Evolutionary conservation across 352 stramenopile genomes (phyloP), one percentile per base, ranked within the genome.

Genomic region (Globisporangium solare): DNA sequence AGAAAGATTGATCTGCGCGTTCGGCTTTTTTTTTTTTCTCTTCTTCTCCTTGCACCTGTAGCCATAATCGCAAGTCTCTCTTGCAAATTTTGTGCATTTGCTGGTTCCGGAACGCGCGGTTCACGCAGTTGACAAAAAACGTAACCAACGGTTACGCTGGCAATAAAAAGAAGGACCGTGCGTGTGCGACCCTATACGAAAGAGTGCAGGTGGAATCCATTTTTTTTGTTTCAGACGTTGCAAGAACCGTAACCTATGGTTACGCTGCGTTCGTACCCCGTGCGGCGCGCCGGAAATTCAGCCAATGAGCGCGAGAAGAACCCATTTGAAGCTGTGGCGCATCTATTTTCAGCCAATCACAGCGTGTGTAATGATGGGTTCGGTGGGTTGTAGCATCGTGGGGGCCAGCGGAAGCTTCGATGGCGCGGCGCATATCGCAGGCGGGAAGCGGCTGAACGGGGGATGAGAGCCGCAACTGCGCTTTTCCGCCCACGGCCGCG

Each of bases 311-410:
- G 27, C 2, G 5, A 35, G 27, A 8, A 6, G 10, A 35, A 35
- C 27, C 5, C 27, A 35, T 35, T 35, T 35, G 27, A 35, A 35
- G 3, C 27, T 35, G 27, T 6, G 27, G 27, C 20, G 49, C 32
- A 55, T 12, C 35, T 12, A 45, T 47, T 56, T 56, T 56, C 50
- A 47, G 50, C 50, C 50, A 56, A 56, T 56, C 18, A 56, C 2
- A 2, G 21, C 5, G 50, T 56, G 35, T 39, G 50, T 47, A 56
- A 47, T 56, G 50, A 56, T 54, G 21, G 50, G 49, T 55, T 55
- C 11, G 49, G 13, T 21, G 32, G 39, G 32, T n/a, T 35, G 40
- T 56, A n/a, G 18, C 50, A 56, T 43, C 39, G 39, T 43, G 39
- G 39, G 39, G 39, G 39, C 5, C 39, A 43, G 39, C 35, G 35